Percentiles rank a stretch among this genome's conserved stretches.
Conservation (phyloP, 768 basidiomycete species). For the Amanita pseudoporphyria region DNA sequence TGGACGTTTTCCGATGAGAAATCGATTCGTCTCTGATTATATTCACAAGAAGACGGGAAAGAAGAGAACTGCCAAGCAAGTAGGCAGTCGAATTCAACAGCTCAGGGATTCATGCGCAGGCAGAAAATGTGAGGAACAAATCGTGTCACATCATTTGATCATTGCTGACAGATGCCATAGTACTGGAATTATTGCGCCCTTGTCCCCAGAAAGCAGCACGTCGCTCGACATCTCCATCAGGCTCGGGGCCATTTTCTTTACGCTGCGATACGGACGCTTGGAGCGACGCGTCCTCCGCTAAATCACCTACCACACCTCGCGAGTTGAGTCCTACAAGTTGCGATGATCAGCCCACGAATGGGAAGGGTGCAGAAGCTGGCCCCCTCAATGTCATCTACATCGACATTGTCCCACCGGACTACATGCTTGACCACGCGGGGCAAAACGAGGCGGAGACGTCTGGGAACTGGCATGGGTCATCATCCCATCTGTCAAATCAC, state of each 20-base stretch:
- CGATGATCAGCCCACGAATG: constrained; percentile 22
- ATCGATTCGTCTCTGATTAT: constrained; percentile 73
- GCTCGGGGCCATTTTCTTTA: constrained; percentile 17
- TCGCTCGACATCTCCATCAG: constrained; percentile 18
- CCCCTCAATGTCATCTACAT: constrained; percentile 34
- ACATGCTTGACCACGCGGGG: constrained; percentile 6
- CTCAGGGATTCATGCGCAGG: constrained; percentile 67
- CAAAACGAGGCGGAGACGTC: constrained; percentile 5
- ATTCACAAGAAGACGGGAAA: constrained; percentile 63
- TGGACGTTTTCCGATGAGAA: constrained; percentile 70
- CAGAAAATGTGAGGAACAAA: constrained; percentile 46
- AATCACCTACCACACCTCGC: constrained; percentile 29
- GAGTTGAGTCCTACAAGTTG: constrained; percentile 26
- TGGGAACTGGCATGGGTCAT: constrained; percentile 7
- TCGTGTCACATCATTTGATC: constrained; percentile 5
- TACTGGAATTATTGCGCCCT: constrained; percentile 37
- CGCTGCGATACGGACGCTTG: constrained; percentile 16
- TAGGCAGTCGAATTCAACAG: constrained; percentile 73
- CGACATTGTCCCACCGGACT: constrained; percentile 30
- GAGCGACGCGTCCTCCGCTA: constrained; percentile 29
- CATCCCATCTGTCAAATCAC: constrained; percentile 9
- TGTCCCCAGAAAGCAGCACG: constrained; percentile 17
- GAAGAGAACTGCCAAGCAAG: constrained; percentile 66
- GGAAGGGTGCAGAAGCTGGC: constrained; percentile 16
- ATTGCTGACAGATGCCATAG: constrained; percentile 18